Evolutionary conservation across 805 yeast genomes (phyloP).

Genomic region (Saccharomycopsis oosterbeekiorum): DNA sequence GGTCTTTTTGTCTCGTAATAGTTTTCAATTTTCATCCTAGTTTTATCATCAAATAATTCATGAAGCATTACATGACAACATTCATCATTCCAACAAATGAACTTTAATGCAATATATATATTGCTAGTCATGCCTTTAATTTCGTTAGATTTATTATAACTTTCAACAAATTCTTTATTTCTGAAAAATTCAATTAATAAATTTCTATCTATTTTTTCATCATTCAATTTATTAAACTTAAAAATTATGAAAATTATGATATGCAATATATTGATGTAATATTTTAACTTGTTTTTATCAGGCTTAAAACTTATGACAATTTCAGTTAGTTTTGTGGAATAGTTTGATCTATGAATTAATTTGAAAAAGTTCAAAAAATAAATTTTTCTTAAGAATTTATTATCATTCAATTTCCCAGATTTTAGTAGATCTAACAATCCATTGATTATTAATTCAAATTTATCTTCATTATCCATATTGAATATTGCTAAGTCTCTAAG

Average conservation of each 20-base stretch:
- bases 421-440: not conserved
- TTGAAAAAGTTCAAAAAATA: not conserved
- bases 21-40: not conserved
- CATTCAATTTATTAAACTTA: not conserved
- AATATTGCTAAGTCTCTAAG: not conserved
- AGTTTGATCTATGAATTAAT: not conserved
- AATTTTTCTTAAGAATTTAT: not conserved
- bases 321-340: not conserved
- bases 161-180: not conserved
- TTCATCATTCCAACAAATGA: not conserved
- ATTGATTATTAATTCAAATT: not conserved
- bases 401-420: not conserved
- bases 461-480: not conserved
- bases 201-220: not conserved
- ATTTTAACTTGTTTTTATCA: not conserved
- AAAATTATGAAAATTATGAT: not conserved
- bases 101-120: not conserved
- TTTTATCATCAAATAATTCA: not conserved
- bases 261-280: not conserved
- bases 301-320: not conserved
- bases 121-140: not conserved
- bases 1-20: not conserved
- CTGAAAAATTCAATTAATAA: not conserved
- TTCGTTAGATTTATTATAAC: not conserved
- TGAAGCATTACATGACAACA: not conserved